Evolutionary conservation across 768 basidiomycete species (phyloP).

Genomic region (Hydnum rufescens): DNA sequence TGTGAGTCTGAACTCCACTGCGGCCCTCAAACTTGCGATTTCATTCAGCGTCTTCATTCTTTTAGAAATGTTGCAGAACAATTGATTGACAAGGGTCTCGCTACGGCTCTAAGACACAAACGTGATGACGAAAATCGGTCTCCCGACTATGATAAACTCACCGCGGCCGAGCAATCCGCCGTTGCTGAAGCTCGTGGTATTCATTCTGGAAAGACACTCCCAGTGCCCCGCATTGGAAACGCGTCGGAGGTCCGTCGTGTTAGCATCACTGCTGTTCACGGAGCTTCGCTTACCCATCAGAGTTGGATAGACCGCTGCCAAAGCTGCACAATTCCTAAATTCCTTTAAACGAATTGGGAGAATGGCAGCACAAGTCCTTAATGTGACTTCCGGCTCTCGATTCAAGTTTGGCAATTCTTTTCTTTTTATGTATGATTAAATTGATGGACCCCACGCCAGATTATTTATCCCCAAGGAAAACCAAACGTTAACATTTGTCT

Average conservation of each 20-base stretch:
- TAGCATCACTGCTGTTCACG: neutral
- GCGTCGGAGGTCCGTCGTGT: constrained; percentile 56
- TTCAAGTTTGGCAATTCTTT: constrained; percentile 48
- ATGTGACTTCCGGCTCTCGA: constrained; percentile 81
- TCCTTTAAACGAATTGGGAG: constrained; percentile 79
- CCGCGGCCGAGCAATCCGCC: constrained; percentile 87
- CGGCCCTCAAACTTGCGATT: neutral
- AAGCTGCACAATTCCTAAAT: constrained; percentile 75
- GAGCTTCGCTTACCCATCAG: neutral
- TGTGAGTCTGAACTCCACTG: constrained; percentile 29
- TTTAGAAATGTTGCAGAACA: constrained; percentile 82
- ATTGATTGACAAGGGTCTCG: constrained; percentile 81
- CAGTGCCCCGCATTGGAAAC: constrained; percentile 63
- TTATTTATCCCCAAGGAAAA: constrained; percentile 80
- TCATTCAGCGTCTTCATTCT: neutral
- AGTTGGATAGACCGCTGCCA: constrained; percentile 32
- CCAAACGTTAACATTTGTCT: constrained; percentile 79
- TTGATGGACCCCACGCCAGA: constrained; percentile 21
- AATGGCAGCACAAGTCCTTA: constrained; percentile 76
- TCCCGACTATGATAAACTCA: constrained; percentile 88
- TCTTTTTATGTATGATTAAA: constrained; percentile 1
- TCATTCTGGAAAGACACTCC: constrained; percentile 80
- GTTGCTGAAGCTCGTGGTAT: constrained; percentile 59
- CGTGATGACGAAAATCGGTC: constrained; percentile 92
- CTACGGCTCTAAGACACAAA: constrained; percentile 76